Evolutionary conservation across 1,139 yeast genomes (phyloP).

Genomic region (Geotrichum restrictum): DNA sequence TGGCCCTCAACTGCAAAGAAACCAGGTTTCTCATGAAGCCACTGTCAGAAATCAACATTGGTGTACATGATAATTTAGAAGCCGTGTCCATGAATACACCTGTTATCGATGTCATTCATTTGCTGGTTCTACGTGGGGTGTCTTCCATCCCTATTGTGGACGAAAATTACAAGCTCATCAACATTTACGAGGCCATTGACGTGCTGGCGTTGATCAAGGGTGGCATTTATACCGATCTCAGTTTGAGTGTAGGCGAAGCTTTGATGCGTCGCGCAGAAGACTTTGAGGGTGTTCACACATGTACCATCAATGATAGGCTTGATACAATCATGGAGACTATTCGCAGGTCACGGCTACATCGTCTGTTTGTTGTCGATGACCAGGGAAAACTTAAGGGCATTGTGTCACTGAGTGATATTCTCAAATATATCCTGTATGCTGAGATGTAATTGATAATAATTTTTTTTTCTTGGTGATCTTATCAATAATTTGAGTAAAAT

Average conservation of each 20-base stretch:
- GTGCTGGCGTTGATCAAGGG: slow-evolving; percentile 90
- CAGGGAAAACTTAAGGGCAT: slow-evolving; percentile 75
- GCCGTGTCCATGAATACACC: slow-evolving; percentile 91
- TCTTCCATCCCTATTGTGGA: slow-evolving; percentile 93
- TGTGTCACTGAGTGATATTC: slow-evolving; percentile 85
- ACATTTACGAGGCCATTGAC: slow-evolving; percentile 95
- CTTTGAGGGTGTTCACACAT: slow-evolving; percentile 96
- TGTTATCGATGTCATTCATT: slow-evolving; percentile 86
- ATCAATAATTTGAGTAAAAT: too few relatives aligned
- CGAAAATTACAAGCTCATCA: slow-evolving; percentile 65
- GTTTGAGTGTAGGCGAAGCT: slow-evolving; percentile 93
- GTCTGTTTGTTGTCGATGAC: slow-evolving; percentile 88
- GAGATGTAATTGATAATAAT: slow-evolving; percentile 34
- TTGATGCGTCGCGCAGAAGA: slow-evolving; percentile 91
- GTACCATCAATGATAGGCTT: slow-evolving; percentile 81
- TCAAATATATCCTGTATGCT: slow-evolving; percentile 74
- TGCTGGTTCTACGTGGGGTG: slow-evolving; percentile 72
- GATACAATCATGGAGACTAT: slow-evolving; percentile 93
- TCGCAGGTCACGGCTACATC: slow-evolving; percentile 82
- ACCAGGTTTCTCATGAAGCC: slow-evolving; percentile 81
- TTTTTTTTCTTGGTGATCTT: too few relatives aligned
- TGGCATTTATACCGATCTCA: slow-evolving; percentile 86
- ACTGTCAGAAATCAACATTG: slow-evolving; percentile 62
- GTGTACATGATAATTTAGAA: slow-evolving; percentile 56
- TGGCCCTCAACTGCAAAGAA: slow-evolving; percentile 92